phyloP scores from a whole-genome alignment of 768 basidiomycete genomes.

The Trametes maxima region DNA sequence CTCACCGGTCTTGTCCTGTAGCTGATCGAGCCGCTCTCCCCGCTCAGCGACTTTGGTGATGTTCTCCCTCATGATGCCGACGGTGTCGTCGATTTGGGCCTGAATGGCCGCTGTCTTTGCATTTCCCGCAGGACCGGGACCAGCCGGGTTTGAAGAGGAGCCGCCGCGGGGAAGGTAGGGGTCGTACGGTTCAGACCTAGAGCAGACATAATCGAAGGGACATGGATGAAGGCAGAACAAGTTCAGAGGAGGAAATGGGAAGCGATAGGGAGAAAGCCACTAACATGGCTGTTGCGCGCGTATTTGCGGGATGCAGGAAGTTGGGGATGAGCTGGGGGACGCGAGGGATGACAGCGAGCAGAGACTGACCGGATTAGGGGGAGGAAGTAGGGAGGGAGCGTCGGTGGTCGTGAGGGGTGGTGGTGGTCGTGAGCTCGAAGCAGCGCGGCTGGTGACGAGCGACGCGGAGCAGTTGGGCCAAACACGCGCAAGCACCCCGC shows the following conservation, averaged over 20 bases:
- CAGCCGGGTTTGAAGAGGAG: slow-evolving; percentile 54
- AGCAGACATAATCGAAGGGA: slow-evolving; percentile 3
- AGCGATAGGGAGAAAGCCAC: slow-evolving; percentile 20
- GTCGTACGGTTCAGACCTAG: slow-evolving; percentile 97
- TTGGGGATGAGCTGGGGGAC: slow-evolving; percentile 7
- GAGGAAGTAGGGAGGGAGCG: slow-evolving; percentile 18
- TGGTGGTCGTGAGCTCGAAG: slow-evolving; percentile 18
- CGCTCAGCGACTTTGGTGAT: slow-evolving; percentile 95
- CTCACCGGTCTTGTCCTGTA: slow-evolving; percentile 98
- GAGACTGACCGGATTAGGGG: slow-evolving; percentile 21
- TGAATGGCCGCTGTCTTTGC: slow-evolving; percentile 94
- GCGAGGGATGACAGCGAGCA: neutral
- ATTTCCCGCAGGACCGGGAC: slow-evolving; percentile 54
- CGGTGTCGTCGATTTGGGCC: slow-evolving; percentile 96
- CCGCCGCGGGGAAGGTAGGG: slow-evolving; percentile 93
- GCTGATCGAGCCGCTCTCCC: slow-evolving; percentile 88
- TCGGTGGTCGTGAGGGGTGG: slow-evolving; percentile 23
- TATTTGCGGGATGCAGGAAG: slow-evolving; percentile 1
- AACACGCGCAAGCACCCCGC: slow-evolving; percentile 26
- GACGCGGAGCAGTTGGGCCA: slow-evolving; percentile 19
- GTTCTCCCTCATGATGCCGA: slow-evolving; percentile 97
- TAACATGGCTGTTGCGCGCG: slow-evolving; percentile 25
- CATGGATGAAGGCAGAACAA: neutral
- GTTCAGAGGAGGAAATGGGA: slow-evolving; percentile 11
- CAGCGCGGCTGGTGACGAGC: slow-evolving; percentile 22